Percentiles rank a stretch among this genome's conserved stretches.
These are phyloP conservation scores for Zhuliangozyma blackwelliae DNA, from an alignment of 1,139 yeast species.

Conservation along the genomic window DNA sequence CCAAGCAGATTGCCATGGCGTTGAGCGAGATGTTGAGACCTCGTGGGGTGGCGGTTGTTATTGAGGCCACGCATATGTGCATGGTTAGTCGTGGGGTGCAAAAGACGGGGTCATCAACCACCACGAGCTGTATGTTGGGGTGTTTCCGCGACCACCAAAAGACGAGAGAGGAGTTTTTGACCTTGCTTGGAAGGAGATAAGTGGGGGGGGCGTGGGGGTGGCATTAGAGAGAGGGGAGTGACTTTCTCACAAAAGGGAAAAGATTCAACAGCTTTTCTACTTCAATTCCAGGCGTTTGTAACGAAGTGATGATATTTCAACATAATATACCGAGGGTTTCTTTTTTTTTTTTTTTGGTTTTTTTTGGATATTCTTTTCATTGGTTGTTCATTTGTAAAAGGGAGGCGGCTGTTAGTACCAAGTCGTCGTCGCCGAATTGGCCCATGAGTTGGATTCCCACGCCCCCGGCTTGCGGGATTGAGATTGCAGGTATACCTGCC, in stretches of 20 bases:
- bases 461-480: slow-evolving; percentile 52
- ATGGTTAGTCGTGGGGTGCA: slow-evolving; percentile 99
- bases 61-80: slow-evolving; percentile 98
- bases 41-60: slow-evolving; percentile 95
- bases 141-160: slow-evolving; percentile 89
- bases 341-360: no score
- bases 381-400: background rate
- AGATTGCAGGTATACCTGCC: slow-evolving; percentile 85
- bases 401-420: slow-evolving; percentile 40
- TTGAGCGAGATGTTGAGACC: slow-evolving; percentile 86
- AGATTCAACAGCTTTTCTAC: no score
- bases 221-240: no score
- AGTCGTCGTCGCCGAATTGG: slow-evolving; percentile 77
- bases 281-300: slow-evolving; percentile 3
- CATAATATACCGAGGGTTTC: no score
- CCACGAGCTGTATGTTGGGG: slow-evolving; percentile 96
- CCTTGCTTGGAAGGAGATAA: slow-evolving; percentile 60
- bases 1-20: slow-evolving; percentile 97
- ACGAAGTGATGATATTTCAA: slow-evolving; percentile 36
- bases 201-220: background rate
- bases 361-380: no score
- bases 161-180: slow-evolving; percentile 93
- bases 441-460: slow-evolving; percentile 76
- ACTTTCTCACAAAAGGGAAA: no score
- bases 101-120: slow-evolving; percentile 88